These are phyloP conservation scores for Pyrus hybrid DNA, from an alignment of 331 rosid species.

Conservation along the genomic window DNA sequence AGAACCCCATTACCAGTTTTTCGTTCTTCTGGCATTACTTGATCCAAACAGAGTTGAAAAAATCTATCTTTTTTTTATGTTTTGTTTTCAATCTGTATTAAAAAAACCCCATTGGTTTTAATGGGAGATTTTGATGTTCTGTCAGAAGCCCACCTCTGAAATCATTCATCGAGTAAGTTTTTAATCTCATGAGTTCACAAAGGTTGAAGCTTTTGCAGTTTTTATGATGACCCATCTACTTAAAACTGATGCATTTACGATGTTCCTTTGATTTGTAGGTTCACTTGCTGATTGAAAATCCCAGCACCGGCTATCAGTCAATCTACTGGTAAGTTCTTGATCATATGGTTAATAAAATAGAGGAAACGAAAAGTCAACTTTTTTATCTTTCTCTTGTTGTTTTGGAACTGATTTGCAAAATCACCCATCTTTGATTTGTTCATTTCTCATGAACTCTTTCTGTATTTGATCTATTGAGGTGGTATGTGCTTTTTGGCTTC, in stretches of 20 bases:
- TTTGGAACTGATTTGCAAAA: neutral
- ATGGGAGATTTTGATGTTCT: conserved; percentile 14
- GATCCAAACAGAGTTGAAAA: conserved; percentile 24
- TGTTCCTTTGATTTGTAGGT: conserved; percentile 20
- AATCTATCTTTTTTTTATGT: neutral
- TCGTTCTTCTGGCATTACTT: conserved; percentile 24
- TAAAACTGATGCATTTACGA: conserved; percentile 18
- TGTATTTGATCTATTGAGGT: neutral
- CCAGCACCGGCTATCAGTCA: conserved; percentile 1
- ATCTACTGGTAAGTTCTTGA: conserved; percentile 19
- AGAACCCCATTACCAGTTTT: conserved; percentile 28
- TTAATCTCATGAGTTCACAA: conserved; percentile 19
- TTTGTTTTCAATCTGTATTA: conserved; percentile 16
- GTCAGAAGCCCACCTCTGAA: conserved; percentile 9
- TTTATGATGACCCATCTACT: conserved; percentile 7
- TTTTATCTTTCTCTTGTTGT: neutral
- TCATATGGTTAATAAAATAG: conserved; percentile 3
- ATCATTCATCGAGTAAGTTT: conserved; percentile 30
- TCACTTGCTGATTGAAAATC: conserved; percentile 13
- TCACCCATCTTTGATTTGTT: neutral
- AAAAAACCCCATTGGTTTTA: conserved; percentile 27
- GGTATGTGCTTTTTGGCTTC: conserved; percentile 19
- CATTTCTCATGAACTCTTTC: neutral
- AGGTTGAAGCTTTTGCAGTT: conserved; percentile 19
- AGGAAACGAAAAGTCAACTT: neutral